Evolutionary conservation across 2,329 filamentous ascomycete species (phyloP).

Genomic region (Lasiodiplodia gonubiensis): DNA sequence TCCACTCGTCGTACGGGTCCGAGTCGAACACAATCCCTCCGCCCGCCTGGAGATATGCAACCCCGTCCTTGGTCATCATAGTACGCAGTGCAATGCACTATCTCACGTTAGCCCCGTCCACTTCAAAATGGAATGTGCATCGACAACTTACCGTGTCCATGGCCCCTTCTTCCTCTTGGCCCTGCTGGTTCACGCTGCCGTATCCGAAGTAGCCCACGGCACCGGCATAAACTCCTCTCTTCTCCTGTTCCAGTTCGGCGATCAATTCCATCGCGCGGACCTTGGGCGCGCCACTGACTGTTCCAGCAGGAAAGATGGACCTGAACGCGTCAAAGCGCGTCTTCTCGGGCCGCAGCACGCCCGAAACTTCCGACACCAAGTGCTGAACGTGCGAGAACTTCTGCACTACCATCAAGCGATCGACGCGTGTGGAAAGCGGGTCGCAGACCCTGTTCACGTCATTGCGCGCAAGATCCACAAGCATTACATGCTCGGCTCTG

Average conservation of each 20-base stretch:
- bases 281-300: slow-evolving; percentile 93
- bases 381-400: slow-evolving; percentile 95
- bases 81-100: slow-evolving; percentile 77
- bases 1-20: slow-evolving; percentile 87
- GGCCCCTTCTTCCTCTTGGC: slow-evolving; percentile 72
- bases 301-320: slow-evolving; percentile 95
- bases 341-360: slow-evolving; percentile 80
- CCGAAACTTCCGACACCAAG: slow-evolving; percentile 92
- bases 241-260: slow-evolving; percentile 90
- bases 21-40: slow-evolving; percentile 95
- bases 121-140: neutral
- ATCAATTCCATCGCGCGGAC: slow-evolving; percentile 97
- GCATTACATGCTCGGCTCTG: slow-evolving; percentile 73
- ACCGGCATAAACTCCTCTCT: slow-evolving; percentile 92
- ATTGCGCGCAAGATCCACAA: slow-evolving; percentile 94
- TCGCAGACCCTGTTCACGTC: slow-evolving; percentile 96
- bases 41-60: slow-evolving; percentile 87
- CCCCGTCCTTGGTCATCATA: slow-evolving; percentile 90
- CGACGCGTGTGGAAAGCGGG: slow-evolving; percentile 85
- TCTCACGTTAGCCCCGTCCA: neutral
- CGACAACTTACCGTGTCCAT: slow-evolving; percentile 73
- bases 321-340: slow-evolving; percentile 95
- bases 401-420: slow-evolving; percentile 76
- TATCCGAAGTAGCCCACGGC: slow-evolving; percentile 98
- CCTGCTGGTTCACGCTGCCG: slow-evolving; percentile 69